phyloP scores from a whole-genome alignment of 768 basidiomycete genomes.

The Cystofilobasidium bisporidii region DNA sequence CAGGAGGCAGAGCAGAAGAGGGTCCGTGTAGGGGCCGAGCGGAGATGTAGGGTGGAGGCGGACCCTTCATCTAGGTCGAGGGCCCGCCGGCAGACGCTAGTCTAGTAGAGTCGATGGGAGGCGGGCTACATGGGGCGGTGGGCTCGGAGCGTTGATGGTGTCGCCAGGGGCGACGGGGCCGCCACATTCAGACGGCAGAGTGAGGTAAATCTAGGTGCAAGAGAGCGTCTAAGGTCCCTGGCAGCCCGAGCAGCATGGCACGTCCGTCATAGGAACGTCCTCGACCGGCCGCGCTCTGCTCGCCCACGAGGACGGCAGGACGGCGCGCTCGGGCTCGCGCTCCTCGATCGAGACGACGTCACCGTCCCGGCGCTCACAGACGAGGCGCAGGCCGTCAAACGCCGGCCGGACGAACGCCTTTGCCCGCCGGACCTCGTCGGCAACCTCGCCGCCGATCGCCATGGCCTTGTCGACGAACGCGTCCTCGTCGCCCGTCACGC shows the following conservation, averaged over 20 bases:
- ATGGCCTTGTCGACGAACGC: conserved; percentile 45
- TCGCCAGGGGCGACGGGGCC: no score
- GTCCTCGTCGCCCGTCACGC: conserved; percentile 38
- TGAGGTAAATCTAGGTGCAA: no score
- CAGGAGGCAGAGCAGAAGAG: no score
- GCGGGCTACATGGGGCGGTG: no score
- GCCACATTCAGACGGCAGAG: no score
- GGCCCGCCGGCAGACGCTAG: no score
- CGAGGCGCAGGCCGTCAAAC: conserved; percentile 23
- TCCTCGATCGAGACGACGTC: background rate
- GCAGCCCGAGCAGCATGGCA: conserved; percentile 5
- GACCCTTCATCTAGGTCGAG: no score
- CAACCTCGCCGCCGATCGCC: conserved; percentile 46
- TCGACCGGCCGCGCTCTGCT: background rate
- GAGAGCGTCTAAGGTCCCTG: background rate
- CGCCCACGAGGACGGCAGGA: background rate
- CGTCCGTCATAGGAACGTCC: background rate
- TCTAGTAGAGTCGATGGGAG: no score
- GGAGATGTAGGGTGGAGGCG: no score
- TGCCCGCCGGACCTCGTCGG: conserved; percentile 13
- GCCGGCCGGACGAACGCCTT: conserved; percentile 22
- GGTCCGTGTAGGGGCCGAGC: no score
- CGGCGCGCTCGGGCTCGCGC: background rate
- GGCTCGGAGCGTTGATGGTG: no score
- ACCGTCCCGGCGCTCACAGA: background rate